These are phyloP conservation scores for Bruguiera parviflora DNA, from an alignment of 345 rosid genomes.

Conservation along the genomic window DNA sequence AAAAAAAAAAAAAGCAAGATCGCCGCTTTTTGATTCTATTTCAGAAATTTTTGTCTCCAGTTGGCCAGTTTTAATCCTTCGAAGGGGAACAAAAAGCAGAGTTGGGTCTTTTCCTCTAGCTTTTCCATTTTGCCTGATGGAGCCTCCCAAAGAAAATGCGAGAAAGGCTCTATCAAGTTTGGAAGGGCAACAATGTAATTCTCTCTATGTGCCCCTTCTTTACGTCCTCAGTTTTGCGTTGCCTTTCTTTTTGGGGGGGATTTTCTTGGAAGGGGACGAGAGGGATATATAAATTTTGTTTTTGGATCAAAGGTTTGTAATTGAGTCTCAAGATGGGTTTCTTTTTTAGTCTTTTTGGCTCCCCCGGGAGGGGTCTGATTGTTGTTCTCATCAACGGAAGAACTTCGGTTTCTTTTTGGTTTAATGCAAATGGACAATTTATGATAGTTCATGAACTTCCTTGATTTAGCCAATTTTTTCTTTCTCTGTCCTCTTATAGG, in stretches of 20 bases:
- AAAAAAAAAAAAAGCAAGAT: not conserved
- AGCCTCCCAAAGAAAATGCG: slow-evolving; percentile 37
- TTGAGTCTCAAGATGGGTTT: no score
- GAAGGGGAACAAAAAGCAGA: slow-evolving; percentile 21
- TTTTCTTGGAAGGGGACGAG: not conserved
- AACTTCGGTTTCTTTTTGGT: no score
- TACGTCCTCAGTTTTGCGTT: not conserved
- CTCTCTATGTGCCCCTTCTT: not conserved
- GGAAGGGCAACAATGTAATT: slow-evolving; percentile 91
- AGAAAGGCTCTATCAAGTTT: slow-evolving; percentile 62
- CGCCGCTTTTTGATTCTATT: slow-evolving; percentile 10
- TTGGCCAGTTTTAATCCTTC: no score
- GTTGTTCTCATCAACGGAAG: no score
- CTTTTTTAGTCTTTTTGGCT: no score
- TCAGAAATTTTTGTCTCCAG: not conserved
- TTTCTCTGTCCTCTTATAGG: no score
- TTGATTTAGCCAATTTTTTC: no score
- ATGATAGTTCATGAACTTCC: no score
- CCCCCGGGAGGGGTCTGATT: no score
- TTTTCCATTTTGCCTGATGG: slow-evolving; percentile 1
- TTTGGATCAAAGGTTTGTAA: no score
- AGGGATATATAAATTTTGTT: no score
- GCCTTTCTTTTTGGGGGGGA: not conserved
- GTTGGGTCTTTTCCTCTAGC: slow-evolving; percentile 23
- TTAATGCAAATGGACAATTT: no score